phyloP scores from a whole-genome alignment of 225 moss, liverwort and hornwort species.

The Bryoerythrophyllum caledonicum region DNA sequence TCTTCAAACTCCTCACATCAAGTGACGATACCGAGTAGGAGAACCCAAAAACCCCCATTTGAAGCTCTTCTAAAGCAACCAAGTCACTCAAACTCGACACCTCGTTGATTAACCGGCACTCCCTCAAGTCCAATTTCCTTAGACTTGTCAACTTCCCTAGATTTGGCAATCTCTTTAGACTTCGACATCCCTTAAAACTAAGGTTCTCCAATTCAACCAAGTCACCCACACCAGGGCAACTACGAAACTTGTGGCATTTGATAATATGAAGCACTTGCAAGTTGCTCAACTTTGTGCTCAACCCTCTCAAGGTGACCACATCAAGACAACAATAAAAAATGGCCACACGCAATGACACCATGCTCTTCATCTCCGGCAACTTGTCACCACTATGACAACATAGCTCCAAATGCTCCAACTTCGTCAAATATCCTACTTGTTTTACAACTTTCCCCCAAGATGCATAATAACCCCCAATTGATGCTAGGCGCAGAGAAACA shows the following conservation, averaged over 20 bases:
- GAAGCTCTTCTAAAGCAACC: background rate
- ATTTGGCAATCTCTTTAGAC: background rate
- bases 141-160: too few species aligned
- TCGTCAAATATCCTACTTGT: background rate
- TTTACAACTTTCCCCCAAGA: background rate
- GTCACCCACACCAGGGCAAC: background rate
- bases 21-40: too few species aligned
- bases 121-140: background rate
- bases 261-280: background rate
- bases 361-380: background rate
- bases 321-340: fast-evolving
- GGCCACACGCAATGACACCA: background rate
- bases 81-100: background rate
- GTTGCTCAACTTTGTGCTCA: background rate
- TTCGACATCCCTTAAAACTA: background rate
- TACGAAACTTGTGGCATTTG: background rate
- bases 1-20: background rate
- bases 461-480: fast-evolving
- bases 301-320: background rate
- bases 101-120: background rate
- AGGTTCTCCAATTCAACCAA: background rate
- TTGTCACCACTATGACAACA: too few species aligned
- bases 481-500: too few species aligned
- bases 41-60: background rate
- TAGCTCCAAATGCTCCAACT: background rate